These are phyloP conservation scores for Sextonia rubra DNA, from an alignment of 164 flowering plant species.

Conservation along the genomic window DNA sequence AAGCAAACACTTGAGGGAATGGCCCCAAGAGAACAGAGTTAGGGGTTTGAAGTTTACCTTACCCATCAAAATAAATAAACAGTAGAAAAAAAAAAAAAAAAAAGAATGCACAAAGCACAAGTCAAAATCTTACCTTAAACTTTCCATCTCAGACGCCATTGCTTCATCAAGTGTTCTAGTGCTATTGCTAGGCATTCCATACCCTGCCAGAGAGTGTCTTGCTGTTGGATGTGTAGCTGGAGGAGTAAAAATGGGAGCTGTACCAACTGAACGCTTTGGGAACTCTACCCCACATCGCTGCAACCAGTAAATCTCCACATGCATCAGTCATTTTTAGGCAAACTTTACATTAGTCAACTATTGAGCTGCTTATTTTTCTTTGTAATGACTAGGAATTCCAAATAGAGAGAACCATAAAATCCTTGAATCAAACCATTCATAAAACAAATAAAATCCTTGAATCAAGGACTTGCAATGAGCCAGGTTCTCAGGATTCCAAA, in stretches of 20 bases:
- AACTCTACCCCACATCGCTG: conserved; percentile 85
- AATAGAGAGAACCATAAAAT: too few relatives aligned
- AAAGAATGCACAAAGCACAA: not conserved
- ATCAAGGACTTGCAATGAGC: too few relatives aligned
- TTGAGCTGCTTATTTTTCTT: not conserved
- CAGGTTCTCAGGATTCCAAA: too few relatives aligned
- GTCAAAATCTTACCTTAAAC: conserved; percentile 47
- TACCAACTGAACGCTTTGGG: conserved; percentile 59
- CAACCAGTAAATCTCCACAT: conserved; percentile 10
- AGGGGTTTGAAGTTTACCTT: not conserved
- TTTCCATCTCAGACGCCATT: conserved; percentile 79
- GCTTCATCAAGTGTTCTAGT: conserved; percentile 88
- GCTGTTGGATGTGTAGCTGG: conserved; percentile 50
- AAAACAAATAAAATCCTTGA: too few relatives aligned
- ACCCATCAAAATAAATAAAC: not conserved
- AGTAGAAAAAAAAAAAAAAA: not conserved
- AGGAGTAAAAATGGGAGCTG: conserved; percentile 81
- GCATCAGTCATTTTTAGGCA: not conserved
- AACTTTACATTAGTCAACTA: not conserved
- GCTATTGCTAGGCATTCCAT: conserved; percentile 79
- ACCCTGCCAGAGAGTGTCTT: conserved; percentile 51
- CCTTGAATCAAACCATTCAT: too few relatives aligned
- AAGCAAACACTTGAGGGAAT: not conserved
- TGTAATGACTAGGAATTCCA: too few relatives aligned
- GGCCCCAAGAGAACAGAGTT: not conserved